A percentile compares a stretch with the other conserved stretches of the same genome.
These are phyloP conservation scores for Aureobasidium sp. DNA, from an alignment of 2,329 filamentous ascomycete species.

Conservation along the genomic window DNA sequence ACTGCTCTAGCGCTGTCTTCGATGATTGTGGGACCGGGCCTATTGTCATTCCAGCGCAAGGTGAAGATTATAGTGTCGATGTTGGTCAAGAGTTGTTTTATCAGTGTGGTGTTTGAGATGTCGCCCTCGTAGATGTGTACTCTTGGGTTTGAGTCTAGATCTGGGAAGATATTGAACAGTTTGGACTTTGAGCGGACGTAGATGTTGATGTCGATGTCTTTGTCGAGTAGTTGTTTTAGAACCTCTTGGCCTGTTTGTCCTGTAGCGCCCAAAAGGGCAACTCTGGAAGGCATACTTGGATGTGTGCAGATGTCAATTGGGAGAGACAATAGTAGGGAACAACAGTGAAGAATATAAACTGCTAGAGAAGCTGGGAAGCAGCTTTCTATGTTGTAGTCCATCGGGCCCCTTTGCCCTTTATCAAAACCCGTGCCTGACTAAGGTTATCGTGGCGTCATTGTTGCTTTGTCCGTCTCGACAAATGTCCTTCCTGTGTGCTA, in stretches of 20 bases:
- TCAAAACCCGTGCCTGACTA: not conserved
- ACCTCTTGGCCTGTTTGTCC: not conserved
- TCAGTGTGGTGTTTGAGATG: not conserved
- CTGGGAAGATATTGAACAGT: not conserved
- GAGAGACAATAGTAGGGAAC: too few relatives aligned
- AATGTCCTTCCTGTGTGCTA: too few relatives aligned
- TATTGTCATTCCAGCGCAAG: not conserved
- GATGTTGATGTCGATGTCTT: not conserved
- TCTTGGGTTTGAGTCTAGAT: not conserved
- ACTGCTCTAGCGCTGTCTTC: not conserved
- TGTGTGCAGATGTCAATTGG: too few relatives aligned
- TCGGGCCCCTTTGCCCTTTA: not conserved
- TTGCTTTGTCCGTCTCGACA: too few relatives aligned
- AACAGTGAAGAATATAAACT: not conserved
- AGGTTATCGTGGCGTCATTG: not conserved
- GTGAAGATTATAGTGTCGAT: not conserved
- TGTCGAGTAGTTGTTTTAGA: not conserved
- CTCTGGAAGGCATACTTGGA: not conserved
- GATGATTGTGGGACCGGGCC: not conserved
- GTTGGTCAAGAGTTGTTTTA: not conserved
- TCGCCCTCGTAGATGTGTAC: not conserved
- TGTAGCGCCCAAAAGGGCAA: not conserved
- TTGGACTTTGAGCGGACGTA: not conserved
- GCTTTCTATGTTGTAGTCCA: not conserved
- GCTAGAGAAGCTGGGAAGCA: not conserved